These are phyloP conservation scores for Cyclostephanos tholiformis DNA, from an alignment of 108 stramenopile genomes.

Conservation along the genomic window DNA sequence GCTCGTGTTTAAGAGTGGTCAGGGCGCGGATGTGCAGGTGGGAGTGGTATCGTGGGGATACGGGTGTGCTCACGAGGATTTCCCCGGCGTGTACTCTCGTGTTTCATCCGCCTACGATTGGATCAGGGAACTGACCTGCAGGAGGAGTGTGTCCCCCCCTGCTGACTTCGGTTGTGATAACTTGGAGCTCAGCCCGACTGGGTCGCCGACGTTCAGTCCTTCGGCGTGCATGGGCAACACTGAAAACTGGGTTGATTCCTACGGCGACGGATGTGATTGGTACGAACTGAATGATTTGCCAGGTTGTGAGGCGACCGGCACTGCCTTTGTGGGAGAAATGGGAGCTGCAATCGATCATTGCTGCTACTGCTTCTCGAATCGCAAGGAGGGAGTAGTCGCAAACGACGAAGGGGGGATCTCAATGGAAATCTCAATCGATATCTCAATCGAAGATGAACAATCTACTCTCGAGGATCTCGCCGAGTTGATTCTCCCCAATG, in stretches of 20 bases:
- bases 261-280: slow-evolving; percentile 1
- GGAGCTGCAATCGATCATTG: not conserved
- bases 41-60: slow-evolving; percentile 57
- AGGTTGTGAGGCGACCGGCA: not conserved
- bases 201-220: not conserved
- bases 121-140: slow-evolving; percentile 46
- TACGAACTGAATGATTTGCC: slow-evolving; percentile 1
- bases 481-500: no score
- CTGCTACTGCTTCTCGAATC: not conserved
- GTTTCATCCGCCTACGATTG: slow-evolving; percentile 42
- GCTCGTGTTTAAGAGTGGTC: slow-evolving; percentile 8
- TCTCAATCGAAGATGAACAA: no score
- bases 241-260: not conserved
- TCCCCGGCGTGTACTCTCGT: slow-evolving; percentile 62
- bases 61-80: slow-evolving; percentile 40
- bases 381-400: no score
- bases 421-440: no score
- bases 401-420: no score
- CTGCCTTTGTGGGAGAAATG: not conserved
- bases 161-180: slow-evolving; percentile 41
- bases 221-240: no score
- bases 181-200: not conserved
- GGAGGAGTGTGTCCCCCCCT: slow-evolving; percentile 41
- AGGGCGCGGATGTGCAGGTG: slow-evolving; percentile 31
- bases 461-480: no score